Conservation (phyloP, 2,329 filamentous ascomycete species). For the Botrytis fragariae region DNA sequence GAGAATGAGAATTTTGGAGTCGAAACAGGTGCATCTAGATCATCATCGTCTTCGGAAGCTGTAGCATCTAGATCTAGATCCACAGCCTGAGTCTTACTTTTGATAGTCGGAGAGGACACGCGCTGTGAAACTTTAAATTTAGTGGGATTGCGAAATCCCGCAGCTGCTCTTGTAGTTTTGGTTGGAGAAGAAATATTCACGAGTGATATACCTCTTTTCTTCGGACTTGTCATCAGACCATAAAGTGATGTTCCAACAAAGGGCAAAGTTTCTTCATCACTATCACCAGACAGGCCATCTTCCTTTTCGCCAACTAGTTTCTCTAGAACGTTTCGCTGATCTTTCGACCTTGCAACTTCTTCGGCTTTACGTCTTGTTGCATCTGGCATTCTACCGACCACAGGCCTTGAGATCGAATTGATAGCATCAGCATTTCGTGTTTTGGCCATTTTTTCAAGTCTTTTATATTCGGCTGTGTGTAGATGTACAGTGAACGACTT, state of each 20-base stretch:
- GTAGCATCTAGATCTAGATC: constrained; percentile 16
- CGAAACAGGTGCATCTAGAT: constrained; percentile 33
- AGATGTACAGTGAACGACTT: constrained; percentile 70
- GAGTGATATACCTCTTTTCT: constrained; percentile 37
- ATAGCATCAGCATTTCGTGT: constrained; percentile 51
- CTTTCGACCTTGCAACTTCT: constrained; percentile 39
- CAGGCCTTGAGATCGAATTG: constrained; percentile 42
- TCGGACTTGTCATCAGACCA: constrained; percentile 45
- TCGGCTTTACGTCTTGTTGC: constrained; percentile 36
- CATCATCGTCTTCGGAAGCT: constrained; percentile 29
- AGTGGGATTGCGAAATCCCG: constrained; percentile 34
- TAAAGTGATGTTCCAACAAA: constrained; percentile 43
- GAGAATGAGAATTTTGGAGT: constrained; percentile 27
- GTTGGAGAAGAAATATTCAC: constrained; percentile 27
- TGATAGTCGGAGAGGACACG: not conserved
- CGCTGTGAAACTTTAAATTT: not conserved
- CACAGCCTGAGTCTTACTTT: not conserved
- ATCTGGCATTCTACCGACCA: constrained; percentile 37
- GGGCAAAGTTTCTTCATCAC: constrained; percentile 34
- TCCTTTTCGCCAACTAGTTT: constrained; percentile 27
- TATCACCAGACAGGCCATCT: constrained; percentile 34
- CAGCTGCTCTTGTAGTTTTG: constrained; percentile 36
- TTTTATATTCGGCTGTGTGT: constrained; percentile 73
- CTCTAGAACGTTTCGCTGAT: constrained; percentile 40
- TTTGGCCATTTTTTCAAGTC: constrained; percentile 58